phyloP scores from a whole-genome alignment of 495 filamentous ascomycete species.

The Annulohypoxylon stygium region DNA sequence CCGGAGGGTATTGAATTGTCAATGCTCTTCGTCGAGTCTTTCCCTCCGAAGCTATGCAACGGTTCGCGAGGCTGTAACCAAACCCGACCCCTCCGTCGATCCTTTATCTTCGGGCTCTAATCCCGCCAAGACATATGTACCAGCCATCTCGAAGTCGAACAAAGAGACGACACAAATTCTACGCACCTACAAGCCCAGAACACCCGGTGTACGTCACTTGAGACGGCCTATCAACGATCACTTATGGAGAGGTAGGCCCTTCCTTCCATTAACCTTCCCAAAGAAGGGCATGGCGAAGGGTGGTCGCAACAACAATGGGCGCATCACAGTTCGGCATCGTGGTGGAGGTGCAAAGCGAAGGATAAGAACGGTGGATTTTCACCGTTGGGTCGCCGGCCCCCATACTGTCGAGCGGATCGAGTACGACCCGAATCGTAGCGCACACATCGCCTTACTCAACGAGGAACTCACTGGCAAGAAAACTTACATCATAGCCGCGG shows the following conservation, averaged over 20 bases:
- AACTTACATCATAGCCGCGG: slow-evolving; percentile 92
- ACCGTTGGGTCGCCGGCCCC: slow-evolving; percentile 77
- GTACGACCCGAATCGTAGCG: slow-evolving; percentile 91
- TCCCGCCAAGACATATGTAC: slow-evolving; percentile 34
- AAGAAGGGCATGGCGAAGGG: slow-evolving; percentile 93
- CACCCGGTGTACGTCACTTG: slow-evolving; percentile 93
- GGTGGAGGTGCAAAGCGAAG: slow-evolving; percentile 92
- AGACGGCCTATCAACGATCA: slow-evolving; percentile 94
- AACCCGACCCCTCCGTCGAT: slow-evolving; percentile 51
- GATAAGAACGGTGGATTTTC: slow-evolving; percentile 91
- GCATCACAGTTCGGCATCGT: slow-evolving; percentile 87
- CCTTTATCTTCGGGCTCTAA: slow-evolving; percentile 57
- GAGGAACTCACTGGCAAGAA: slow-evolving; percentile 74
- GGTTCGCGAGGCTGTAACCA: slow-evolving; percentile 55
- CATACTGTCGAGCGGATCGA: slow-evolving; percentile 94
- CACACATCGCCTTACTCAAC: slow-evolving; percentile 90
- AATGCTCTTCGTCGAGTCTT: slow-evolving; percentile 56
- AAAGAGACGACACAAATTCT: slow-evolving; percentile 63
- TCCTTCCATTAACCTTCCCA: slow-evolving; percentile 83
- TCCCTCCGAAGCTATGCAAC: slow-evolving; percentile 69
- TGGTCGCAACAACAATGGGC: slow-evolving; percentile 88
- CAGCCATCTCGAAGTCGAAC: slow-evolving; percentile 39
- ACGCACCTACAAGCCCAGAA: slow-evolving; percentile 93
- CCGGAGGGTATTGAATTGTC: slow-evolving; percentile 57
- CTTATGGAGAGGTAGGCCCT: slow-evolving; percentile 91